Evolutionary conservation across 257 asterid genomes (phyloP).

Genomic region (Coffea eugenioides): DNA sequence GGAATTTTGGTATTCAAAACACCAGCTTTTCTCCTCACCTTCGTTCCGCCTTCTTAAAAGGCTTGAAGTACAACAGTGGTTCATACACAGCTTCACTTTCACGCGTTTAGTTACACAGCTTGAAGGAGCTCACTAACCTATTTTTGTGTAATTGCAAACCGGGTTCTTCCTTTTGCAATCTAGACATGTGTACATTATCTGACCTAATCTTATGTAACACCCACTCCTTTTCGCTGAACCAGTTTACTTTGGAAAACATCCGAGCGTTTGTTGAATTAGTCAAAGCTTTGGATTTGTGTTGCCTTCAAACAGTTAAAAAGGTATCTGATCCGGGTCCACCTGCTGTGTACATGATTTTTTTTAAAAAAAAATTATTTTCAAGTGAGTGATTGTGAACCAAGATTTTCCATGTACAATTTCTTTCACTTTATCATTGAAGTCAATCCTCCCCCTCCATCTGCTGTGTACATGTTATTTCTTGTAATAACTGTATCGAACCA

Average conservation of each 20-base stretch:
- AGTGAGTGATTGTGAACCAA: no score
- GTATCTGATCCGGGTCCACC: not conserved
- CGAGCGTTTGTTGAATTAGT: not conserved
- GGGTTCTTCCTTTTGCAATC: not conserved
- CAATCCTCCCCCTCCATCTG: not conserved
- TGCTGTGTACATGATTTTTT: not conserved
- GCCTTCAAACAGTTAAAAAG: not conserved
- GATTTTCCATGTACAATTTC: no score
- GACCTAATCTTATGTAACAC: constrained; percentile 1
- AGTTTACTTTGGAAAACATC: not conserved
- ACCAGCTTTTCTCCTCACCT: constrained; percentile 49
- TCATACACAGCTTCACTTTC: constrained; percentile 63
- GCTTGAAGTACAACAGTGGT: constrained; percentile 54
- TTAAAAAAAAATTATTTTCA: no score
- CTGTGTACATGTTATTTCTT: not conserved
- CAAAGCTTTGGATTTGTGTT: not conserved
- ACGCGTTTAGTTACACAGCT: constrained; percentile 28
- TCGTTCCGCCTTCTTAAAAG: constrained; percentile 52
- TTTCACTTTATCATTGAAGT: no score
- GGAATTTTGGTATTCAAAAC: constrained; percentile 49
- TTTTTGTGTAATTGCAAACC: not conserved
- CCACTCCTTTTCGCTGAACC: not conserved
- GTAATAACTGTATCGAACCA: no score
- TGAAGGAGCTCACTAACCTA: not conserved
- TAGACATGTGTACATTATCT: not conserved